Percentiles rank a stretch among this genome's conserved stretches.
Evolutionary conservation across 2,329 filamentous ascomycete species (phyloP).

Genomic region (Penicillium sumatraense): DNA sequence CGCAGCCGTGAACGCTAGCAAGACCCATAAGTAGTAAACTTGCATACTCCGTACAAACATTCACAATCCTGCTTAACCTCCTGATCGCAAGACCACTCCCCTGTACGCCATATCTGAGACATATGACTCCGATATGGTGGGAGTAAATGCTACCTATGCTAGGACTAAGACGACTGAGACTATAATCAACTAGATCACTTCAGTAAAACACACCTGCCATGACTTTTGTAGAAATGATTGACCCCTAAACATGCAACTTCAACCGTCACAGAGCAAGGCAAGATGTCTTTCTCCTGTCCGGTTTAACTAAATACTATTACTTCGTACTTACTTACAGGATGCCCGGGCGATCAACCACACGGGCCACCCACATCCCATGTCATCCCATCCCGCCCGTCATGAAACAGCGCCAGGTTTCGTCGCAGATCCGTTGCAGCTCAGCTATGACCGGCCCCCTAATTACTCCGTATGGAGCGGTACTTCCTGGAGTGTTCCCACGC

Average conservation of each 20-base stretch:
- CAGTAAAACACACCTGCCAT: not conserved
- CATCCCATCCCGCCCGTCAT: constrained; percentile 24
- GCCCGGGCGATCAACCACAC: constrained; percentile 20
- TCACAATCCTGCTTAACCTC: constrained; percentile 4
- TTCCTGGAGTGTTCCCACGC: constrained; percentile 1
- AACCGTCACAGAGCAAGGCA: not conserved
- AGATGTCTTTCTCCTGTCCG: not conserved
- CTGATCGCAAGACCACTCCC: constrained; percentile 8
- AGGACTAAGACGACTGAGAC: not conserved
- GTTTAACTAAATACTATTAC: not conserved
- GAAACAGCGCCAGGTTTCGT: constrained; percentile 26
- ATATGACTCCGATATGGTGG: constrained; percentile 13
- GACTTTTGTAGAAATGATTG: not conserved
- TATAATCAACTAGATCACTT: too few species aligned
- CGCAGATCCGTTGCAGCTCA: constrained; percentile 23
- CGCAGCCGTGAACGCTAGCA: constrained; percentile 17
- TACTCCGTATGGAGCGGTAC: too few species aligned
- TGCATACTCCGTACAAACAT: too few species aligned
- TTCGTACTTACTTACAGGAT: too few species aligned
- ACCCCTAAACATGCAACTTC: not conserved
- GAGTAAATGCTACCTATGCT: constrained; percentile 2
- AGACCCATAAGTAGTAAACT: constrained; percentile 5
- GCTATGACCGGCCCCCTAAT: constrained; percentile 1
- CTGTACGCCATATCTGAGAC: constrained; percentile 7
- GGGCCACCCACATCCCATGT: constrained; percentile 26